Base-by-base conservation (phyloP, 345 rosid species). In the Nasturtium officinale region DNA sequence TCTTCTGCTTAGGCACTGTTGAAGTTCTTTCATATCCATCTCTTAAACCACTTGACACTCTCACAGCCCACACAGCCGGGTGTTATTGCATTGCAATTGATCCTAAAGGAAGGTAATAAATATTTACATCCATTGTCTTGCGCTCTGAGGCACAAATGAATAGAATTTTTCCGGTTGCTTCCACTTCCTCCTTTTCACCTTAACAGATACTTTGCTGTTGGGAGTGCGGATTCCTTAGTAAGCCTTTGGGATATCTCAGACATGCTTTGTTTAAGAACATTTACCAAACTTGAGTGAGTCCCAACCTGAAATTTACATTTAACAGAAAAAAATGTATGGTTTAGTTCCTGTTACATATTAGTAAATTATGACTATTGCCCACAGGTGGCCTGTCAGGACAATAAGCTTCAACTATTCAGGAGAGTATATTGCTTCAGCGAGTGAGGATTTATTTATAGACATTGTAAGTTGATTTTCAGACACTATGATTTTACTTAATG, bases 221-320 rank as follows among this genome's bases (percentile, higher is more conserved):
- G 99, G 73, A 95, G 99, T 86, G 98, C 99, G 9, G 99, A 91
- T 85, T 91, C 99, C 55, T 83, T 95, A 48, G 99, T 95, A 77
- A 91, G 98, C 85, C 98, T 95, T 61, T 95, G 99, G 97, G 92
- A 90, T 83, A 90, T 95, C 71, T 84, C 92, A 66, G 90, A 90
- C 80, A 91, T 89, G 98, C 94, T 91, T 51, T 95, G 98, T 55
- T 87, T 92, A 65, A 81, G 90, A 57, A 92, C 96, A 18, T 92
- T 92, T 73, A 85, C 89, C 9, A 92, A 90, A 74, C 98, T 90
- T 32, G 96, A 92, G 98, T 92, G 77, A 87, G 98, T 79, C 64
- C 35, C 21, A 51, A n/a, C 48, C 28, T 16, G 20, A 53, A 40
- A 28, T 35, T 45, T 38, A 52, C 42, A 7, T 43, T 29, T 10